Evolutionary conservation across 2,329 filamentous ascomycete species (phyloP).

Genomic region (Ceratocystis ficicola): DNA sequence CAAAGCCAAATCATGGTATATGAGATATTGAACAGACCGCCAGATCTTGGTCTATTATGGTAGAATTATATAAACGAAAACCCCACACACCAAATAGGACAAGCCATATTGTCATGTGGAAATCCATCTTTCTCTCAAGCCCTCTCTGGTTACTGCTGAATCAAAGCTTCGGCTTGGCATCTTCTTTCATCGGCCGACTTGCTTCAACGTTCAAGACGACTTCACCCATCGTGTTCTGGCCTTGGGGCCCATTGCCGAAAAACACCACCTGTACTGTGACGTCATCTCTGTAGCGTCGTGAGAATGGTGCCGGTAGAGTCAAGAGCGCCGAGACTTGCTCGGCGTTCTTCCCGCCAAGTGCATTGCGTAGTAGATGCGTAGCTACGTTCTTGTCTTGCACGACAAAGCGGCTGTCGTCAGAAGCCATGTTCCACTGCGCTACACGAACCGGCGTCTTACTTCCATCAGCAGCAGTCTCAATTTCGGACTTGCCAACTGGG

Average conservation of each 20-base stretch:
- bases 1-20: neutral
- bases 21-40: neutral
- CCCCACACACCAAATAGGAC: neutral
- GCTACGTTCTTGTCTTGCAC: constrained; percentile 93
- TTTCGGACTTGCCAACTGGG: constrained; percentile 50
- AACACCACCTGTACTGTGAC: constrained; percentile 97
- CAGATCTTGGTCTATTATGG: neutral
- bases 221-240: constrained; percentile 51
- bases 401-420: constrained; percentile 69
- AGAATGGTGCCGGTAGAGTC: constrained; percentile 83
- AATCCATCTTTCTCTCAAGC: neutral
- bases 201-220: constrained; percentile 80
- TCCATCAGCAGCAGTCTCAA: constrained; percentile 66
- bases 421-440: constrained; percentile 75
- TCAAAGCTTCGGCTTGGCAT: constrained; percentile 33
- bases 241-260: constrained; percentile 62
- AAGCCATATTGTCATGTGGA: neutral
- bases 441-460: constrained; percentile 72
- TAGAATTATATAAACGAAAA: neutral
- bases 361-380: constrained; percentile 89
- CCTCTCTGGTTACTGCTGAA: neutral
- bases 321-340: constrained; percentile 89
- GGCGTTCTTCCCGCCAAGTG: constrained; percentile 79
- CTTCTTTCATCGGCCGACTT: constrained; percentile 35
- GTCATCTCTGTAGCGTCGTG: constrained; percentile 84